These are phyloP conservation scores for Starmerella vitae DNA, from an alignment of 805 yeast species.

Conservation along the genomic window DNA sequence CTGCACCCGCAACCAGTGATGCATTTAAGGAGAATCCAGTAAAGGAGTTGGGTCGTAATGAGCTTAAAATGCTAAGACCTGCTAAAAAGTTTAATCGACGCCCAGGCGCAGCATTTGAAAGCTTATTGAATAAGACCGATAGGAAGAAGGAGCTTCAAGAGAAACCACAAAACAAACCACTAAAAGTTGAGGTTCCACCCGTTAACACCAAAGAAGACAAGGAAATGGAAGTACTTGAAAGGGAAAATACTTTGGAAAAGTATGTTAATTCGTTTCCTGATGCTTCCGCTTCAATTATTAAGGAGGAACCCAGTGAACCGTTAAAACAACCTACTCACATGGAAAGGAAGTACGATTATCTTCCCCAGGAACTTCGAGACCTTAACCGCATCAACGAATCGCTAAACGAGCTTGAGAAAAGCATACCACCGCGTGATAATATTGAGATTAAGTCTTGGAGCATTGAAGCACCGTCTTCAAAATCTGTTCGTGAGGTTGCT, in stretches of 20 bases:
- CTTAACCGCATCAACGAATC: neutral
- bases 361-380: conserved; percentile 6
- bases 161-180: too few species aligned
- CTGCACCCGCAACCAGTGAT: too few species aligned
- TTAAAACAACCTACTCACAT: neutral
- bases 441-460: neutral
- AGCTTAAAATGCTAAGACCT: neutral
- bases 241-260: neutral
- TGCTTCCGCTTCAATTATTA: neutral
- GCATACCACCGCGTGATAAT: neutral
- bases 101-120: conserved; percentile 12
- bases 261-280: neutral
- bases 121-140: conserved; percentile 6
- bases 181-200: too few species aligned
- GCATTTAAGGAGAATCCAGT: too few species aligned
- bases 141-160: too few species aligned
- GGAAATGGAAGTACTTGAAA: neutral
- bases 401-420: neutral
- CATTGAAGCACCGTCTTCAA: neutral
- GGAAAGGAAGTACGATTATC: neutral
- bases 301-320: neutral
- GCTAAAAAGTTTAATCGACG: conserved; percentile 7
- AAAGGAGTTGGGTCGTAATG: neutral
- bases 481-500: neutral
- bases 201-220: neutral